Evolutionary conservation across 495 filamentous ascomycete genomes (phyloP), one percentile per base, ranked within the genome.

Genomic region (Aspergillus egyptiacus): DNA sequence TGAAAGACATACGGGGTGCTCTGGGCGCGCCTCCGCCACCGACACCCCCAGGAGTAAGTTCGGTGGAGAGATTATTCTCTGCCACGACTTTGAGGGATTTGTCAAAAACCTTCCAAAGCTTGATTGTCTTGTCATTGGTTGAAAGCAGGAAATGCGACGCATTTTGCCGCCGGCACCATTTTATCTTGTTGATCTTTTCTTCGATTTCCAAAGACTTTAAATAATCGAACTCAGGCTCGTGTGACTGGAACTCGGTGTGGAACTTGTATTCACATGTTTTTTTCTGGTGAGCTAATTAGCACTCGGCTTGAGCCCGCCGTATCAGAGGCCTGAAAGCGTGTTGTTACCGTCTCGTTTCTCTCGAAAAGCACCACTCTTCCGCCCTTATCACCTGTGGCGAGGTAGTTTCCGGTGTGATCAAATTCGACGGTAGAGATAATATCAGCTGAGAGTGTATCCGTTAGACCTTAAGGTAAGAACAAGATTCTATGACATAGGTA

Each of bases 181-280:
- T 98, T 70, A 98, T 98, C 76, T 98, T 98, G 78, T 98, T 98
- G 79, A 98, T 98, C 75, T 98, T 98, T 72, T 98, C 93, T 78
- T 98, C 93, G 57, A 98, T 98, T 73, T 98, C 93, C 50, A 98
- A 78, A 17, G 93, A 98, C 73, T 98, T 98, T 48, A 98, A 81
- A 67, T 98, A 98, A 64, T 98, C 93, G 68, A 98, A 98, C 67
- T 98, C 93, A 17, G 93, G 93, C 66, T 98, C 93, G 70, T 98
- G 93, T 45, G 93, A 98, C 77, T 98, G 93, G 54, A 98, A 98
- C 63, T 98, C 93, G 61, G 93, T 98, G 66, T 98, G 93, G 69
- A 98, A 98, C 68, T 98, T 98, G 78, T 98, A 98, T 70, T 98
- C 93, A 79, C 93, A 98, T 11, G 93, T 96, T 85, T 97, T 98